Percentiles rank a stretch among this genome's conserved stretches.
Conservation (phyloP, 345 rosid species). For the Gossypium bickii region DNA sequence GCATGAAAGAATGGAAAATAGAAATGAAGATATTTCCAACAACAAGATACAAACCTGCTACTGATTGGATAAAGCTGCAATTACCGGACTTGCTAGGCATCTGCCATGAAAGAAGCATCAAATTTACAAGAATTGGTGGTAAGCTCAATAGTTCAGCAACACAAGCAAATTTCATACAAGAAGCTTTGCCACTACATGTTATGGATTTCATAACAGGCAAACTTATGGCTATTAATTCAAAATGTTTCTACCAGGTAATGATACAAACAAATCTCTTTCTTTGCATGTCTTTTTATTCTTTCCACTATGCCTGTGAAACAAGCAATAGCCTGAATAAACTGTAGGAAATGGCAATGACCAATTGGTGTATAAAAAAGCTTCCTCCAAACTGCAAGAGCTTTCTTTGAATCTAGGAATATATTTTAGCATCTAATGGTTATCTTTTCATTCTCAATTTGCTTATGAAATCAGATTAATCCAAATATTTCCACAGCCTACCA, state of each 20-base stretch:
- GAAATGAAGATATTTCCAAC: neutral
- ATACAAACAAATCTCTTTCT: neutral
- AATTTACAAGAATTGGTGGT: neutral
- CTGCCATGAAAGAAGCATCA: conserved; percentile 22
- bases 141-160: neutral
- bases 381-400: neutral
- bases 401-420: neutral
- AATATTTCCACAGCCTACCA: neutral
- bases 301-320: neutral
- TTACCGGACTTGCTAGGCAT: conserved; percentile 19
- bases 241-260: neutral
- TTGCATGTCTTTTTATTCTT: neutral
- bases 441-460: neutral
- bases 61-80: conserved; percentile 13
- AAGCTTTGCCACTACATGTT: neutral
- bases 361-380: neutral
- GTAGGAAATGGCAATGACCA: neutral
- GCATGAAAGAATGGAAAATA: neutral
- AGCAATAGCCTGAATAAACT: neutral
- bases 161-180: neutral
- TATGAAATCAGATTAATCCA: neutral
- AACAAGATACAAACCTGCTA: conserved; percentile 21
- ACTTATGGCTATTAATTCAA: neutral
- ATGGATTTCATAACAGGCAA: neutral
- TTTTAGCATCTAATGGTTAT: neutral